These are phyloP conservation scores for Davidsoniella neocaledoniae DNA, from an alignment of 2,329 filamentous ascomycete species.

Conservation along the genomic window DNA sequence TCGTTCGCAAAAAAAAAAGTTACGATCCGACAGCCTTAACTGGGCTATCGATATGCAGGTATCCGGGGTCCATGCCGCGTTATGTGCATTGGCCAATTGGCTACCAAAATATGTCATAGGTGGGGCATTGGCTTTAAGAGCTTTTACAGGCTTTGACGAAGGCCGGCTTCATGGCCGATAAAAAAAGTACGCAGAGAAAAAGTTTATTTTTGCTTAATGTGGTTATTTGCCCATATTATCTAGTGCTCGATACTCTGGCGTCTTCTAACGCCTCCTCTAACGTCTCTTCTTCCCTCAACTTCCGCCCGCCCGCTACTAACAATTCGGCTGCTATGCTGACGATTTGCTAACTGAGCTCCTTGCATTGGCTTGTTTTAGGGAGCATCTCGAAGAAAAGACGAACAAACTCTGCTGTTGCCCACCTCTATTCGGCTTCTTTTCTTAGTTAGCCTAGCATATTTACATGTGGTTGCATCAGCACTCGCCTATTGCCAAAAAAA, in stretches of 20 bases:
- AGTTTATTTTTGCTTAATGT: not conserved
- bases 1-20: constrained; percentile 1
- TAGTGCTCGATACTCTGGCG: no score
- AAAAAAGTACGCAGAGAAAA: not conserved
- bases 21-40: not conserved
- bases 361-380: no score
- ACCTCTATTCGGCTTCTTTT: not conserved
- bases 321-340: no score
- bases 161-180: not conserved
- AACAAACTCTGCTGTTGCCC: not conserved
- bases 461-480: not conserved
- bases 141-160: no score
- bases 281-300: no score
- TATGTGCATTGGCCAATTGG: constrained; percentile 2
- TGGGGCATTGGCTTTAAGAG: not conserved
- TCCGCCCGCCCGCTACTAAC: no score
- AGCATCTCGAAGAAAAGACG: no score
- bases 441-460: not conserved
- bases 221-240: no score
- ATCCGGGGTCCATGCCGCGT: not conserved
- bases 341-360: no score
- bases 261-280: no score
- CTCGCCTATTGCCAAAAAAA: no score
- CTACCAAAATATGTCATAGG: constrained; percentile 4
- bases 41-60: constrained; percentile 10